A percentile compares a stretch with the other conserved stretches of the same genome.
Evolutionary conservation across 495 filamentous ascomycete species (phyloP).

Genomic region (Aspergillus olivimuriae): DNA sequence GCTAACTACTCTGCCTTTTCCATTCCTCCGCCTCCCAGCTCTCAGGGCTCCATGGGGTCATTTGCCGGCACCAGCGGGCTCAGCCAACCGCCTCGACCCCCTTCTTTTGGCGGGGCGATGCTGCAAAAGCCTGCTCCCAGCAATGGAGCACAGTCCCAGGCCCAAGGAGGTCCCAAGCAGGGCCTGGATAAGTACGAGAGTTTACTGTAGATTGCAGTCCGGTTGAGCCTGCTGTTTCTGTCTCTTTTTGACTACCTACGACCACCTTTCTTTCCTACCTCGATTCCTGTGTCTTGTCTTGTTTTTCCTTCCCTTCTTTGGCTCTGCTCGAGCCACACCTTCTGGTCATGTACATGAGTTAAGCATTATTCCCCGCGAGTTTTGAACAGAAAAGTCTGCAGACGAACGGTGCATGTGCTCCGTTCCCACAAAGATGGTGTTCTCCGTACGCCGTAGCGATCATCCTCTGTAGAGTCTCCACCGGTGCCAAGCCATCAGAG

Average conservation of each 20-base stretch:
- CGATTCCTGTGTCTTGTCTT: too few species aligned
- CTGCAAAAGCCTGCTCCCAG: conserved; percentile 16
- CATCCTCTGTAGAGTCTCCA: conserved; percentile 1
- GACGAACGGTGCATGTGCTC: too few species aligned
- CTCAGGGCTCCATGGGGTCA: conserved; percentile 2
- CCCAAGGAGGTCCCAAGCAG: conserved; percentile 29
- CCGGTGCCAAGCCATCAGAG: conserved; percentile 9
- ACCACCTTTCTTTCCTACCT: too few species aligned
- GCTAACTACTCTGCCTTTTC: conserved; percentile 40
- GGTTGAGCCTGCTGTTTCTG: not conserved
- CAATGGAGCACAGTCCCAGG: conserved; percentile 22
- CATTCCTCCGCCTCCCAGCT: conserved; percentile 40
- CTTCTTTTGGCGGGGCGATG: conserved; percentile 16
- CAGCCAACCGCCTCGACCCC: conserved; percentile 12
- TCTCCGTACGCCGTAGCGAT: not conserved
- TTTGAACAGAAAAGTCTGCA: too few species aligned
- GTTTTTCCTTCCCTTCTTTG: too few species aligned
- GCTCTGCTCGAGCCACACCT: too few species aligned
- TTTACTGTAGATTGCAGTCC: conserved; percentile 46
- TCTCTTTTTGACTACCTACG: conserved; percentile 2
- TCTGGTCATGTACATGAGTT: too few species aligned
- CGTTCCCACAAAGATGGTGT: too few species aligned
- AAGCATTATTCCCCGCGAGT: too few species aligned
- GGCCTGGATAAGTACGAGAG: conserved; percentile 80
- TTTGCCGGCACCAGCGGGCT: conserved; percentile 9